Evolutionary conservation across 306 rosid species (phyloP), one percentile per base, ranked within the genome.

Genomic region (Leucaena leucocephala): DNA sequence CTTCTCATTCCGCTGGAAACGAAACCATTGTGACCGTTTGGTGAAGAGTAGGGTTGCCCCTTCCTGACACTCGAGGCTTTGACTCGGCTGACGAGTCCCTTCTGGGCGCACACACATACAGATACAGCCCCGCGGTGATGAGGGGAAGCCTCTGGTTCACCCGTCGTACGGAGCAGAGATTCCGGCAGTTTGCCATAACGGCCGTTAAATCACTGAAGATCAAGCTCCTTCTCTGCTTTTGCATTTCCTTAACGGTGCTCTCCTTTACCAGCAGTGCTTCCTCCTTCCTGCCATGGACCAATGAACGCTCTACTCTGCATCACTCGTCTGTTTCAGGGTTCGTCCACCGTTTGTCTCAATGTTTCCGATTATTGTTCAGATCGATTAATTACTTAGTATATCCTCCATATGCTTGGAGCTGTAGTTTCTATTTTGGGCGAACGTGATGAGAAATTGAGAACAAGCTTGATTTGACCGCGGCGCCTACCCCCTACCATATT

Each of bases 121-220:
- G 27, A 27, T 27, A 42, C n/a, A 34, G 21, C 21, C 2, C 46
- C 22, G 72, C 14, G 34, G 59, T 12, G 82, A 88, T 84, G 95
- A 84, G 90, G 68, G 88, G 85, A 54, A 78, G 74, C 67, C 50
- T 70, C 75, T 69, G 79, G 71, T 61, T 76, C 17, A 80, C 80
- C 68, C 92, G 90, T 74, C 88, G 91, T 38, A 64, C 80, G 43
- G 76, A 81, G 35, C 91, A 76, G 85, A 75, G 89, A 90, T 78
- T 86, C 72, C 87, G 89, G 73, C 86, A 77, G 83, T 59, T 85
- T n/a, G 70, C 80, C 55, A 67, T 81, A 76, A 79, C 71, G 19
- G 79, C 88, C 39, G 78, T 85, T 7, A 89, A 89, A 86, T 81
- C 94, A 21, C n/a, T 82, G 68, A 91, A 71, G 90, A 84, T 89